Conservation (phyloP, 179 eudicot species). For the Vitellaria paradoxa region DNA sequence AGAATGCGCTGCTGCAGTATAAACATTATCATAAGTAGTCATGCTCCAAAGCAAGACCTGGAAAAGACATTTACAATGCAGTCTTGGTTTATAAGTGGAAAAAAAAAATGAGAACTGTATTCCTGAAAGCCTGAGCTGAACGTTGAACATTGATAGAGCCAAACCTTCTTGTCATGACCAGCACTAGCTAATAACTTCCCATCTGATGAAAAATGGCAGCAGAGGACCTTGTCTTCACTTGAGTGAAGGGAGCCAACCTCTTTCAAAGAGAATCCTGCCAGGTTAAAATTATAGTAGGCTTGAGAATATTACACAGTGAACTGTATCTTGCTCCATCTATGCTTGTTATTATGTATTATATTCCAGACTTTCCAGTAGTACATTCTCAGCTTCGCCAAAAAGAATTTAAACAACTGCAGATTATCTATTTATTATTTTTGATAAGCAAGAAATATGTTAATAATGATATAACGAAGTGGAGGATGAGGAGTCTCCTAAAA, state of each 20-base stretch:
- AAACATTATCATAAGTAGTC: slow-evolving; percentile 21
- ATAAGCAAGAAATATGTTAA: no score
- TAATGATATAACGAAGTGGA: no score
- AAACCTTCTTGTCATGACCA: slow-evolving; percentile 41
- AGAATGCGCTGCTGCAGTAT: slow-evolving; percentile 33
- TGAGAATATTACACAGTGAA: not conserved
- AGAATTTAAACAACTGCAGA: no score
- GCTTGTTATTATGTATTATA: not conserved
- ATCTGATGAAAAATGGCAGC: slow-evolving; percentile 37
- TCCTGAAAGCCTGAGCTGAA: not conserved
- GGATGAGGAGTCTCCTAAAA: no score
- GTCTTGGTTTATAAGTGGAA: not conserved
- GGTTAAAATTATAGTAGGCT: not conserved
- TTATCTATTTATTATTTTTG: not conserved
- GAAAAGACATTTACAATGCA: not conserved
- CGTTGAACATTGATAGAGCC: not conserved
- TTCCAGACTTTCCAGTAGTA: not conserved
- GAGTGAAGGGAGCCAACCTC: slow-evolving; percentile 22
- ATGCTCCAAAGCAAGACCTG: slow-evolving; percentile 49
- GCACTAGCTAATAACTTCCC: slow-evolving; percentile 38
- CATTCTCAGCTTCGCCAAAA: not conserved
- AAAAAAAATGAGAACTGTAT: not conserved
- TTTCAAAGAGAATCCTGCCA: slow-evolving; percentile 22
- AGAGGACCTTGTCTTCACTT: slow-evolving; percentile 21
- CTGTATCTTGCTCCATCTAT: not conserved